These are phyloP conservation scores for Aspergillus cristatus DNA, from an alignment of 495 filamentous ascomycete genomes.

Conservation along the genomic window DNA sequence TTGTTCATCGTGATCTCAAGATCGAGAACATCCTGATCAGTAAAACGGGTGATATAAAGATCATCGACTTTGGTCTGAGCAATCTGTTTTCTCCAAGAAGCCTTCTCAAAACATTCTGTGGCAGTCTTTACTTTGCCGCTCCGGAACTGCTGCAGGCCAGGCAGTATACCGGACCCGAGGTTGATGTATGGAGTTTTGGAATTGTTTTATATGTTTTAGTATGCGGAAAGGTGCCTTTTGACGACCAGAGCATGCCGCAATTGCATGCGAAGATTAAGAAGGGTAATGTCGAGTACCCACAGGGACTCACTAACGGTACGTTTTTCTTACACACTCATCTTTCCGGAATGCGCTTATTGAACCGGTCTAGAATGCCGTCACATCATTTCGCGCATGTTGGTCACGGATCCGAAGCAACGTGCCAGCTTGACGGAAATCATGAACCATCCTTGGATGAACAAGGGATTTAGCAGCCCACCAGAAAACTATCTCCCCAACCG, in stretches of 20 bases:
- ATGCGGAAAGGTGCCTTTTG: constrained; percentile 97
- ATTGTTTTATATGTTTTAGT: constrained; percentile 98
- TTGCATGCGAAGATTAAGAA: constrained; percentile 99
- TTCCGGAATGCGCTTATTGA: not conserved
- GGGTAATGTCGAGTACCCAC: constrained; percentile 89
- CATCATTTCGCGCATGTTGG: constrained; percentile 91
- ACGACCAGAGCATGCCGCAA: constrained; percentile 98
- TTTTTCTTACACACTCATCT: constrained; percentile 3
- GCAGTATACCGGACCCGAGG: constrained; percentile 92
- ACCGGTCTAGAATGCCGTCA: constrained; percentile 71
- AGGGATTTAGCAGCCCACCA: constrained; percentile 75
- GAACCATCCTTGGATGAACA: constrained; percentile 95
- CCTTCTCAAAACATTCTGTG: constrained; percentile 94
- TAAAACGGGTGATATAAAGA: constrained; percentile 98
- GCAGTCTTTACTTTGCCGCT: constrained; percentile 95
- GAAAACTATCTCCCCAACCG: constrained; percentile 83
- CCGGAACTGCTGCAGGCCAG: constrained; percentile 90
- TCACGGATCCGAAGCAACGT: constrained; percentile 83
- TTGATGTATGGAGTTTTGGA: constrained; percentile 98
- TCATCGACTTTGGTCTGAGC: constrained; percentile 97
- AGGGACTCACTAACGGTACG: constrained; percentile 81
- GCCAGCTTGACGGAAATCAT: constrained; percentile 87
- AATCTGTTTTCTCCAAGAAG: constrained; percentile 86
- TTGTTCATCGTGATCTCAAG: constrained; percentile 95
- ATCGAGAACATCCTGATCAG: constrained; percentile 99